Evolutionary conservation across 2,329 filamentous ascomycete species (phyloP).

Genomic region (Fusarium pininemorale): DNA sequence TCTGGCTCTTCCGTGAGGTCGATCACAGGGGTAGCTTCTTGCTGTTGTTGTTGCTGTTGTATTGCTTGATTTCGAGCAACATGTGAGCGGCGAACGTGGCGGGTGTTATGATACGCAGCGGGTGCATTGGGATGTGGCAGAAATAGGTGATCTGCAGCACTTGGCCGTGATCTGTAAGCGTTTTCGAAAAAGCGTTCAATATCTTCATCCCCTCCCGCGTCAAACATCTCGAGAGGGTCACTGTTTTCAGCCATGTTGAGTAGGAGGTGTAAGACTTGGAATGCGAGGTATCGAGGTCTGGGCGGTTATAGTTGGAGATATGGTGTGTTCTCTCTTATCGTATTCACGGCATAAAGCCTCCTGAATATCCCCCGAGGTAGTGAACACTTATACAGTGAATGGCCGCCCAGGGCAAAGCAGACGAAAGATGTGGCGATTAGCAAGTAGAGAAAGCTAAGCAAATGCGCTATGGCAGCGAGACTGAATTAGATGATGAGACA

Average conservation of each 20-base stretch:
- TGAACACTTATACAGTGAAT: constrained; percentile 4
- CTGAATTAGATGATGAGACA: constrained; percentile 2
- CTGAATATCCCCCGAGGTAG: not conserved
- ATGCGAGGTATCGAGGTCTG: not conserved
- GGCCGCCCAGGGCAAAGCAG: not conserved
- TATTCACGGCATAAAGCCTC: constrained; percentile 14
- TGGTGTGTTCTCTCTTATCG: not conserved
- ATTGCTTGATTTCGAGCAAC: constrained; percentile 1
- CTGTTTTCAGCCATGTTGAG: constrained; percentile 29
- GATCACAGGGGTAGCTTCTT: constrained; percentile 51
- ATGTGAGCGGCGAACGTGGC: constrained; percentile 5
- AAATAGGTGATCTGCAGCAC: constrained; percentile 11
- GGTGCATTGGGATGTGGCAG: constrained; percentile 28
- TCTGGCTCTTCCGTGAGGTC: constrained; percentile 62
- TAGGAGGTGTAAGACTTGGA: not conserved
- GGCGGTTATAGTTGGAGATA: not conserved
- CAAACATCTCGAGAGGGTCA: constrained; percentile 33
- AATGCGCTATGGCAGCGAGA: not conserved
- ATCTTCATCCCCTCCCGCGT: constrained; percentile 33
- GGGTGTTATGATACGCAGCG: constrained; percentile 11
- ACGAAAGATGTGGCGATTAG: constrained; percentile 26
- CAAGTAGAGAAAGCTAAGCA: constrained; percentile 4
- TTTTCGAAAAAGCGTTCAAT: constrained; percentile 23
- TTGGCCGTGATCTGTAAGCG: not conserved
- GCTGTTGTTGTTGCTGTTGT: constrained; percentile 21